These are phyloP conservation scores for Actinomortierella wolfii DNA, from an alignment of 371 early-diverging fungal genomes.

Conservation along the genomic window DNA sequence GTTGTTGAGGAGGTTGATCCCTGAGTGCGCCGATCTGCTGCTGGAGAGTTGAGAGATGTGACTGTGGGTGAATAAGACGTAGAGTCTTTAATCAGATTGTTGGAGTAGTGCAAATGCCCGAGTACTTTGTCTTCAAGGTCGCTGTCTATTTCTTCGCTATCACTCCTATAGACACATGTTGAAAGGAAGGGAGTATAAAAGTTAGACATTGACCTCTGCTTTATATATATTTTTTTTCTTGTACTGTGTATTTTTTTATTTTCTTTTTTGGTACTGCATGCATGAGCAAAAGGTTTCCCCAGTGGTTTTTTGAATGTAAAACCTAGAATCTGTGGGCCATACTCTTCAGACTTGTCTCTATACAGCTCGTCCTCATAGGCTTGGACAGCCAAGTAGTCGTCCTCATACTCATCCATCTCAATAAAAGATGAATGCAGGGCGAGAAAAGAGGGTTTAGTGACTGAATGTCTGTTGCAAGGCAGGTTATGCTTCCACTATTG, in stretches of 20 bases:
- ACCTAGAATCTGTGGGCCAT: conserved; percentile 8
- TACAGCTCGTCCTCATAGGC: conserved; percentile 43
- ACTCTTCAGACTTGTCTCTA: conserved; percentile 20
- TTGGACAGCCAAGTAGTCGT: conserved; percentile 29
- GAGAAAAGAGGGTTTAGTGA: no score
- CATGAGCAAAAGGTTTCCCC: no score
- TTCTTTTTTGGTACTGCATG: no score
- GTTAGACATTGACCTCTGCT: no score
- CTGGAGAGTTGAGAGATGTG: no score
- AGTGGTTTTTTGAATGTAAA: no score
- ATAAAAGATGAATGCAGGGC: no score
- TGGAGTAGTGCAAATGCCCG: conserved; percentile 36
- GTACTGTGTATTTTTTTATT: no score
- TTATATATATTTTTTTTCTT: no score
- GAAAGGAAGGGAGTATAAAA: background rate
- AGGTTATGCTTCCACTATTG: background rate
- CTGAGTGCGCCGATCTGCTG: background rate
- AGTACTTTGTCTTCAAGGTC: conserved; percentile 38
- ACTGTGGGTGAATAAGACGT: no score
- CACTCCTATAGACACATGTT: conserved; percentile 5
- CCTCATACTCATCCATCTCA: conserved; percentile 38
- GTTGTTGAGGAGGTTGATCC: background rate
- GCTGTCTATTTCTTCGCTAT: conserved; percentile 29
- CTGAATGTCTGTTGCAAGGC: background rate
- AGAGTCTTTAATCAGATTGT: conserved; percentile 26